Conservation (phyloP, 2,329 filamentous ascomycete species). For the Endocalyx cinctus region DNA sequence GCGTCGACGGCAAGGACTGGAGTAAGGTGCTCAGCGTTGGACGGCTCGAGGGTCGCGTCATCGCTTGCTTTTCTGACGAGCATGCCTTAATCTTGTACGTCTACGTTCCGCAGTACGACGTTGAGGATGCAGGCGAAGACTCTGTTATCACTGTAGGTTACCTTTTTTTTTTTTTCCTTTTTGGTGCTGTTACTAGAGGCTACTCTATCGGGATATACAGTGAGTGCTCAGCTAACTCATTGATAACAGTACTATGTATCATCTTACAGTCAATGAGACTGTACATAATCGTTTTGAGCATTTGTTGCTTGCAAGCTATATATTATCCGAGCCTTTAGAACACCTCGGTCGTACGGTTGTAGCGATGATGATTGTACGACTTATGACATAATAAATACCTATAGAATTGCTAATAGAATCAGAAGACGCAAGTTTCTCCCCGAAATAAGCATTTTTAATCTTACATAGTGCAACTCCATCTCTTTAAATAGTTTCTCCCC, state of each 20-base stretch:
- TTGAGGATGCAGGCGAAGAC: conserved; percentile 60
- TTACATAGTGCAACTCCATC: too few relatives aligned
- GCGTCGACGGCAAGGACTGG: conserved; percentile 93
- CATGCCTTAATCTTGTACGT: conserved; percentile 81
- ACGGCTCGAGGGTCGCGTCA: conserved; percentile 80
- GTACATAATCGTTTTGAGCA: too few relatives aligned
- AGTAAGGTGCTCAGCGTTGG: conserved; percentile 90
- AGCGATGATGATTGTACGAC: too few relatives aligned
- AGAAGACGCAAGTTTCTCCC: too few relatives aligned
- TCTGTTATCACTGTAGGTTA: conserved; percentile 68
- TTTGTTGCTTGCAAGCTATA: not conserved
- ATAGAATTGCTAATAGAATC: too few relatives aligned
- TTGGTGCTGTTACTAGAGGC: not conserved
- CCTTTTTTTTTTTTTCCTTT: not conserved
- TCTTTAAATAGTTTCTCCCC: too few relatives aligned
- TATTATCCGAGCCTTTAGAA: not conserved
- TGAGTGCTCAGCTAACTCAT: conserved; percentile 8
- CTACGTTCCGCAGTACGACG: conserved; percentile 68
- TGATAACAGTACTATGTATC: conserved; percentile 27
- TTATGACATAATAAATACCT: too few relatives aligned
- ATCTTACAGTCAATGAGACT: conserved; percentile 21
- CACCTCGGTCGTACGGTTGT: not conserved
- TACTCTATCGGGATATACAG: not conserved
- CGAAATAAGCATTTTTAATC: too few relatives aligned
- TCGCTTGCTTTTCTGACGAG: conserved; percentile 83